A percentile compares a stretch with the other conserved stretches of the same genome.
Conservation (phyloP, 139 green algal species). For the Monoraphidium neglectum region DNA sequence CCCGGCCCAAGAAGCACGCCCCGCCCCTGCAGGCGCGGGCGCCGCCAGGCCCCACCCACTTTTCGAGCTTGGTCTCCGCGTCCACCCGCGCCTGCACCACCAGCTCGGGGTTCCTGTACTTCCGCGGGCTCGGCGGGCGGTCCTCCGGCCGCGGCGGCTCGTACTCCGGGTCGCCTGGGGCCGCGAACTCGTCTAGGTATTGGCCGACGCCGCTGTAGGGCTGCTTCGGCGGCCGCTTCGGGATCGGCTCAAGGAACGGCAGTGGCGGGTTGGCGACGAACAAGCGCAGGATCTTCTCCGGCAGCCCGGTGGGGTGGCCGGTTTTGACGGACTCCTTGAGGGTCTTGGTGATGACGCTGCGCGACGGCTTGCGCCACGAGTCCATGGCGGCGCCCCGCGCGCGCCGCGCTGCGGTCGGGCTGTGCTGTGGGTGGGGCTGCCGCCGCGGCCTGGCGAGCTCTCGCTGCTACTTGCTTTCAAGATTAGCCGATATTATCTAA, state of each 20-base stretch:
- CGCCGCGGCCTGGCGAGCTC: no score
- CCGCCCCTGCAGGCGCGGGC: no score
- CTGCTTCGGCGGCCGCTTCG: conserved; percentile 37
- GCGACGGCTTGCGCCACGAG: neutral
- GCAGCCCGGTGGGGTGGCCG: conserved; percentile 77
- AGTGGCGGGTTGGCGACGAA: conserved; percentile 62
- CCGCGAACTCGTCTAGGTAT: conserved; percentile 70
- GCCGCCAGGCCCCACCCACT: conserved; percentile 45
- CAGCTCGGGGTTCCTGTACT: conserved; percentile 78
- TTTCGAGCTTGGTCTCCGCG: conserved; percentile 70
- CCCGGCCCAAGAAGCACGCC: no score
- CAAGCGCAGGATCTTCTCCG: conserved; percentile 71
- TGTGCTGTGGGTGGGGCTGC: no score
- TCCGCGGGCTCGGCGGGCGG: conserved; percentile 29
- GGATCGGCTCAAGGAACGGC: conserved; percentile 22
- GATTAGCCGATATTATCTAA: no score
- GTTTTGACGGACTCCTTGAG: conserved; percentile 58
- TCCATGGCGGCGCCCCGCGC: no score
- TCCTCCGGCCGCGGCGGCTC: conserved; percentile 55
- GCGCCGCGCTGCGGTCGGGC: no score
- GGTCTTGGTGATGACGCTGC: conserved; percentile 32
- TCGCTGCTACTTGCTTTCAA: no score
- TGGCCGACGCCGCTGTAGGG: conserved; percentile 63
- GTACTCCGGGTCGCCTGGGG: conserved; percentile 74
- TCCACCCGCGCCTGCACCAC: conserved; percentile 69